A percentile compares a stretch with the other conserved stretches of the same genome.
phyloP scores from a whole-genome alignment of 2,329 filamentous ascomycete genomes.

The Arthroderma uncinatum region DNA sequence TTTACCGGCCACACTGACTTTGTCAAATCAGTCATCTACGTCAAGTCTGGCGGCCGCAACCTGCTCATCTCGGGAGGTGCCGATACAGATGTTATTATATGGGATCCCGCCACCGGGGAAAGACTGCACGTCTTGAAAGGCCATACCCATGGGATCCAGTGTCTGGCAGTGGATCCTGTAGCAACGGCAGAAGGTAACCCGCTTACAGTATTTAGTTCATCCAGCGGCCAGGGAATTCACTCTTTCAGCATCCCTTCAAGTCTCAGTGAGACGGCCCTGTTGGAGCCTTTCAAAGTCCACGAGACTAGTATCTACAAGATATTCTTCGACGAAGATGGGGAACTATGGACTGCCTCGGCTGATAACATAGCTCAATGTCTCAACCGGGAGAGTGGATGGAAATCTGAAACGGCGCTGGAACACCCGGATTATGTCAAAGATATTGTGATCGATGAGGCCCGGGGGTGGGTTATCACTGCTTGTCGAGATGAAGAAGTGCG shows the following conservation, averaged over 20 bases:
- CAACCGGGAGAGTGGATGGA: constrained; percentile 56
- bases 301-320: constrained; percentile 84
- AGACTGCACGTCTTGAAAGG: constrained; percentile 69
- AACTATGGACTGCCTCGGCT: constrained; percentile 86
- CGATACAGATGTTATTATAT: constrained; percentile 72
- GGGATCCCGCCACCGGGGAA: constrained; percentile 59
- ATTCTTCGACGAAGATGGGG: constrained; percentile 58
- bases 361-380: constrained; percentile 82
- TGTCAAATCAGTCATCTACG: constrained; percentile 65
- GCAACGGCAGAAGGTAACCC: constrained; percentile 35
- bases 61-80: constrained; percentile 62
- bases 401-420: constrained; percentile 56
- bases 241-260: constrained; percentile 40
- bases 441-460: constrained; percentile 56
- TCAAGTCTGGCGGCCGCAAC: constrained; percentile 50
- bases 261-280: constrained; percentile 43
- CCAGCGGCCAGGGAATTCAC: constrained; percentile 68
- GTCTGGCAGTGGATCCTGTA: constrained; percentile 63
- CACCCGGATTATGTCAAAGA: constrained; percentile 89
- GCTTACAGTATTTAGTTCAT: constrained; percentile 62
- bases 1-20: constrained; percentile 80
- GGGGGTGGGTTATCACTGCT: constrained; percentile 71
- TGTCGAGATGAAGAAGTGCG: constrained; percentile 87
- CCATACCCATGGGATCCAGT: constrained; percentile 64
- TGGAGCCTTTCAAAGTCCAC: constrained; percentile 59